Conservation (phyloP, 257 asterid species). For the Oldenlandia corymbosa region DNA sequence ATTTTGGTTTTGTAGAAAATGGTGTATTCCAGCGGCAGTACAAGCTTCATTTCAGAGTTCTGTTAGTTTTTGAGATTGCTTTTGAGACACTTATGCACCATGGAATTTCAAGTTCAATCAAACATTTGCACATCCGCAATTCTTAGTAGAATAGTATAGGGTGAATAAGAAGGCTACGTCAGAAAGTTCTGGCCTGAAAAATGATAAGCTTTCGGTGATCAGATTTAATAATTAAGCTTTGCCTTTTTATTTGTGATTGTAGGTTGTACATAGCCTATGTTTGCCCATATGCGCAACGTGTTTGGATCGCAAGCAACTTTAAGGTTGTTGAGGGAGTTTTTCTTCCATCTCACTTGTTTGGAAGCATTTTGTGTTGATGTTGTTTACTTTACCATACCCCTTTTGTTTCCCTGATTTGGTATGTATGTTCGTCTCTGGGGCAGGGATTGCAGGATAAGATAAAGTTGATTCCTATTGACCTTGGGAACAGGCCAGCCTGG, state of each 20-base stretch:
- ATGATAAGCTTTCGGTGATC: background rate
- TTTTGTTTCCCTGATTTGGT: background rate
- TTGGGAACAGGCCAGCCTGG: conserved; percentile 78
- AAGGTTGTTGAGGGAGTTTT: conserved; percentile 45
- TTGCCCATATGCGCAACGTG: conserved; percentile 89
- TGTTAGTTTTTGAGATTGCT: background rate
- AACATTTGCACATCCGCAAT: no score
- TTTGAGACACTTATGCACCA: background rate
- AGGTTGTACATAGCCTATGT: conserved; percentile 75
- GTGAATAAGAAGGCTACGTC: no score
- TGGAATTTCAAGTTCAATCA: background rate
- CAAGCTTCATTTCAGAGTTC: background rate
- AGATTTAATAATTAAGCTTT: no score
- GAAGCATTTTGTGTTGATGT: background rate
- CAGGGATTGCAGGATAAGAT: conserved; percentile 77
- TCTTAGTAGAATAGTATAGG: no score
- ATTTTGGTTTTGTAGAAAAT: background rate
- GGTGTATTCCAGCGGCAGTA: background rate
- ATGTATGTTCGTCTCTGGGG: conserved; percentile 9
- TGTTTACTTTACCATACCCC: background rate
- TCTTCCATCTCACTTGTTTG: no score
- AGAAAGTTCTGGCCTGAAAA: no score
- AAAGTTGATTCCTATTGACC: conserved; percentile 68
- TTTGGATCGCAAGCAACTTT: conserved; percentile 69
- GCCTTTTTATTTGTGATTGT: conserved; percentile 24